Conservation (phyloP, 208 protist species). For the Borovskyia barvae region DNA sequence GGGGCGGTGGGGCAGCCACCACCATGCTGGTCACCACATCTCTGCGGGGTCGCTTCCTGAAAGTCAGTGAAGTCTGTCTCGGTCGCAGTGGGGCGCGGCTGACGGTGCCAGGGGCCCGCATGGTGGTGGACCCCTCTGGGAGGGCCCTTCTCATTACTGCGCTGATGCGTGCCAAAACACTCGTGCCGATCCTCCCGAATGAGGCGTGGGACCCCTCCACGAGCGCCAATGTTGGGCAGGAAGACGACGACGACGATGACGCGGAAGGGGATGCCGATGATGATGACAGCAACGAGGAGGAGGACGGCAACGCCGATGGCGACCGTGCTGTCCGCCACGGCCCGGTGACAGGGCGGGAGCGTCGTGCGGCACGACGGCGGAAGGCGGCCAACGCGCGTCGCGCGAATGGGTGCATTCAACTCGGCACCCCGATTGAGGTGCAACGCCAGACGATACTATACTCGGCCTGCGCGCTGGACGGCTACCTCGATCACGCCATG, state of each 20-base stretch:
- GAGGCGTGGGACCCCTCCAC: constrained; percentile 16
- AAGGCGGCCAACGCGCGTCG: constrained; percentile 11
- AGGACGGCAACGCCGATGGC: constrained; percentile 11
- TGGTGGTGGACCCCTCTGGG: constrained; percentile 95
- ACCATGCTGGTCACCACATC: constrained; percentile 51
- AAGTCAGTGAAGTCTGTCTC: constrained; percentile 95
- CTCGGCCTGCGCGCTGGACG: constrained; percentile 68
- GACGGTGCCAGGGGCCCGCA: constrained; percentile 93
- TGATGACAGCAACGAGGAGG: constrained; percentile 20
- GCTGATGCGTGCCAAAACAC: constrained; percentile 64
- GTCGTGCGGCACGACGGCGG: constrained; percentile 19
- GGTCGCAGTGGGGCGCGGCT: constrained; percentile 96
- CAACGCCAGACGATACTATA: constrained; percentile 75
- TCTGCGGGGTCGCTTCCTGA: constrained; percentile 83
- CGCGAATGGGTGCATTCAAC: constrained; percentile 44
- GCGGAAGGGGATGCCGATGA: constrained; percentile 13
- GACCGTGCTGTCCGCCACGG: constrained; percentile 4
- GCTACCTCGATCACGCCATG: constrained; percentile 44
- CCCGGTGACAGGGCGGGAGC: constrained; percentile 12
- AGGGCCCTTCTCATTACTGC: constrained; percentile 95
- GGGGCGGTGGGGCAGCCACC: not conserved
- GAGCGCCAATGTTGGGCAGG: constrained; percentile 7
- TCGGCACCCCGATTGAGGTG: constrained; percentile 69
- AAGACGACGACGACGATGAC: constrained; percentile 18
- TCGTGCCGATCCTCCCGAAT: constrained; percentile 52